Base-by-base conservation (phyloP, 768 basidiomycete genomes). In the Mycena pura region DNA sequence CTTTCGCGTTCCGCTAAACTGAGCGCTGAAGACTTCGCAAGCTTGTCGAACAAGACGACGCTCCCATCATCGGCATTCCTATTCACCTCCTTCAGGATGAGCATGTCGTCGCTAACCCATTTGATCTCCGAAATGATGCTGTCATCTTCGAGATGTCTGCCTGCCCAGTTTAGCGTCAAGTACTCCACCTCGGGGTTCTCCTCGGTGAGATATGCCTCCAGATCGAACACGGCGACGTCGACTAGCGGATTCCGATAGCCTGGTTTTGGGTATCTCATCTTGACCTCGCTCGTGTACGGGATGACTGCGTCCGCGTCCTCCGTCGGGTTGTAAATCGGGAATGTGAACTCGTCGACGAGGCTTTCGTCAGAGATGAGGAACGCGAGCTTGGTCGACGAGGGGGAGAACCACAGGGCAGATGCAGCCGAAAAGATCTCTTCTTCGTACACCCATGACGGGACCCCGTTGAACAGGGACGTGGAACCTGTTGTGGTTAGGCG, bases 401-500 rank as follows among this genome's bases (percentile, higher is more conserved):
- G 96, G 10, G 92, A 90, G 91, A 92, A 99, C 95, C 95, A 99
- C 5, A 96, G 78, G 0, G 95, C 88, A 46, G 74, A 86, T 70
- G 95, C 86, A 36, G 76, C 70, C 3, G 82, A 77, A 67, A 95
- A 91, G 22, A 98, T 86, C 72, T 97, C 95, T 71, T 96, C 94
- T 73, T 96, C 95, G 73, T 96, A 96, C 5, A 98, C 96, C 96
- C 97, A 99, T 72, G 97, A 95, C 0, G 95, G 93, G 2, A 97
- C 91, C 7, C 97, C 97, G 69, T 98, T 88, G 80, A 99, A 97
- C 15, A 96, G 80, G 0, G 91, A 90, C 0, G 86, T 82, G 50
- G 90, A 92, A 0, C 97, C 97, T 14, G 88, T 85, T 1, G 80
- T 77, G 2, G 96, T 99, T 10, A 99, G 81, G 10, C 90, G 88